phyloP scores from a whole-genome alignment of 2,329 filamentous ascomycete genomes.

The Pseudocercospora vitis region DNA sequence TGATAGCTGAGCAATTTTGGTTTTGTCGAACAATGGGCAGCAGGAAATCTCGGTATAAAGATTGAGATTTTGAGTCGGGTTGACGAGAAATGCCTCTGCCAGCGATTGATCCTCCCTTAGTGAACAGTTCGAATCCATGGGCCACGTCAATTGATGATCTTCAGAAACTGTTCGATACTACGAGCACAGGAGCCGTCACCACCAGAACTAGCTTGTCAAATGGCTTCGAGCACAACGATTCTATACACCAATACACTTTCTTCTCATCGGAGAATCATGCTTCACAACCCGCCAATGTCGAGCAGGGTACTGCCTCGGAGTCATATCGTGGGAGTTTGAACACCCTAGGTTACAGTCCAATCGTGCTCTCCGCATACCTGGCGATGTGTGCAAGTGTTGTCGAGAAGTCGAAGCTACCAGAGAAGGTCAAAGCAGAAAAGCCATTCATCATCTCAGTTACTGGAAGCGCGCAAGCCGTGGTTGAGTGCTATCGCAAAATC shows the following conservation, averaged over 20 bases:
- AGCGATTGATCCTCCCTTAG: slow-evolving; percentile 61
- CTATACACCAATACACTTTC: slow-evolving; percentile 65
- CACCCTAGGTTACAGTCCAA: slow-evolving; percentile 71
- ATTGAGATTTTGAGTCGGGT: no score
- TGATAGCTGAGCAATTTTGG: no score
- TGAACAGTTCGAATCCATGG: slow-evolving; percentile 77
- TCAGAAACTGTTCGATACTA: slow-evolving; percentile 58
- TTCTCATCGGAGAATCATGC: slow-evolving; percentile 53
- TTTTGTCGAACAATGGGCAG: no score
- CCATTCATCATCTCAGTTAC: slow-evolving; percentile 71
- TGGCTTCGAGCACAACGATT: slow-evolving; percentile 64
- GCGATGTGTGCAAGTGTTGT: slow-evolving; percentile 46
- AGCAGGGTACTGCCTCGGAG: slow-evolving; percentile 36
- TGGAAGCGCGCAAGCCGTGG: slow-evolving; percentile 59
- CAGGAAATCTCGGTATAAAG: no score
- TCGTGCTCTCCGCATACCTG: slow-evolving; percentile 61
- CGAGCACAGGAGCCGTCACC: slow-evolving; percentile 70
- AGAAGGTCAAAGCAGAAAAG: slow-evolving; percentile 44
- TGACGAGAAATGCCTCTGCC: slow-evolving; percentile 46
- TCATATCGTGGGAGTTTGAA: slow-evolving; percentile 53
- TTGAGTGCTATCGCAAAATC: slow-evolving; percentile 57
- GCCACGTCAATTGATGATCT: slow-evolving; percentile 67
- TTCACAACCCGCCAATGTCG: slow-evolving; percentile 21
- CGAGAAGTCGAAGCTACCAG: slow-evolving; percentile 23
- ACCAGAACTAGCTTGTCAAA: slow-evolving; percentile 66